These are phyloP conservation scores for Sarocladiaceae sp. DNA, from an alignment of 2,329 filamentous ascomycete species.

Conservation along the genomic window DNA sequence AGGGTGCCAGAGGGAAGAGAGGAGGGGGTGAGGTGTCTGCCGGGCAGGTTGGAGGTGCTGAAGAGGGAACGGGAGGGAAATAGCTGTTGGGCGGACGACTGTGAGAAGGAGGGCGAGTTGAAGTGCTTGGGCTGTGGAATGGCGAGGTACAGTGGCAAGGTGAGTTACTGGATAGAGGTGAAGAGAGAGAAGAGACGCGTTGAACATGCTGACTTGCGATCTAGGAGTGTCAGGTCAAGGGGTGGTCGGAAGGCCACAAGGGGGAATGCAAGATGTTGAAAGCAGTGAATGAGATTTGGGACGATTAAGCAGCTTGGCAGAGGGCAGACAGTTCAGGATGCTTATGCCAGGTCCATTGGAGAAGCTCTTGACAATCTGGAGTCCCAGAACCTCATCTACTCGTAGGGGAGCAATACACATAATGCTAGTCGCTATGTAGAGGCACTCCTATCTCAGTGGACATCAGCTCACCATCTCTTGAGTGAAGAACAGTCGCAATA, in stretches of 20 bases:
- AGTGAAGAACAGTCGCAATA: no score
- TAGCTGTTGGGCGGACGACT: conserved; percentile 21
- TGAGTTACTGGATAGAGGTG: conserved; percentile 13
- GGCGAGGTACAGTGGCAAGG: conserved; percentile 41
- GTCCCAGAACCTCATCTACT: no score
- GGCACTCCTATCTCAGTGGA: no score
- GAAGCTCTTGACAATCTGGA: no score
- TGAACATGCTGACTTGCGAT: conserved; percentile 3
- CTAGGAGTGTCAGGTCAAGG: conserved; percentile 13
- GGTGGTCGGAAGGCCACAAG: conserved; percentile 15
- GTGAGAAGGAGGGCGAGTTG: conserved; percentile 21
- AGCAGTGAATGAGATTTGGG: conserved; percentile 9
- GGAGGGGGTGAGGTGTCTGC: conserved; percentile 27
- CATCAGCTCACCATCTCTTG: no score
- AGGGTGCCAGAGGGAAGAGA: conserved; percentile 26
- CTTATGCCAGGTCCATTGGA: no score
- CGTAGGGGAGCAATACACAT: no score
- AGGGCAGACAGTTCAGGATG: no score
- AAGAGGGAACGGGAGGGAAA: background rate
- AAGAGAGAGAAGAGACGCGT: background rate
- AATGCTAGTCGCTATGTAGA: no score
- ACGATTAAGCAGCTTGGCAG: background rate
- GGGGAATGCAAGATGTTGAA: conserved; percentile 15
- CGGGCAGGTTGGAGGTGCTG: conserved; percentile 11
- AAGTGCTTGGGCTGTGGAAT: conserved; percentile 37